Conservation (phyloP, 2,329 filamentous ascomycete species). For the Lasiodiplodia gonubiensis region DNA sequence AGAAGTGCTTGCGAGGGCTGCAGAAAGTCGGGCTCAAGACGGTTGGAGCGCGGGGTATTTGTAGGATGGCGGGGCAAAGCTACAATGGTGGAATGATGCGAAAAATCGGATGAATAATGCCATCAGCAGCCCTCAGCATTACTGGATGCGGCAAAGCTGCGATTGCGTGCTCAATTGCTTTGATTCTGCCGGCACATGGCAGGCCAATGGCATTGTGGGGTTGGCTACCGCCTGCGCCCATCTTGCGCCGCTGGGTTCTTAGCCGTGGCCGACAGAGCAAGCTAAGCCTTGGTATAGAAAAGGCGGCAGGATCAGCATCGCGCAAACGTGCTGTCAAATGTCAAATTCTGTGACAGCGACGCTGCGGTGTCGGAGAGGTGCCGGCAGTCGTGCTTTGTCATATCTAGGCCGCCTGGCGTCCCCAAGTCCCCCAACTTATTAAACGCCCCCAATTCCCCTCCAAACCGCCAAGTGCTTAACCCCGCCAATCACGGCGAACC, state of each 20-base stretch:
- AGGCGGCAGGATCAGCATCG: conserved; percentile 21
- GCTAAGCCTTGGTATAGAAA: conserved; percentile 20
- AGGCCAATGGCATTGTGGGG: not conserved
- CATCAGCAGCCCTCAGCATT: conserved; percentile 8
- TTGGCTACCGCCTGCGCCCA: conserved; percentile 5
- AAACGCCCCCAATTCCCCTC: conserved; percentile 1
- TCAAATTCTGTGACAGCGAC: conserved; percentile 11
- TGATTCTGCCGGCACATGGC: not conserved
- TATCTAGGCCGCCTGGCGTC: not conserved
- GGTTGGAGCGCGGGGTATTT: conserved; percentile 24
- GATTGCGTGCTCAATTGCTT: conserved; percentile 18
- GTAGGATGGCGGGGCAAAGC: conserved; percentile 18
- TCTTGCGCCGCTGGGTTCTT: not conserved
- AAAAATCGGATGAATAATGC: conserved; percentile 28
- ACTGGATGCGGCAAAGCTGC: conserved; percentile 16
- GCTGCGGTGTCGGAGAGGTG: not conserved
- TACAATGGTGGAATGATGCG: conserved; percentile 23
- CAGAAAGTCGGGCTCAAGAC: not conserved
- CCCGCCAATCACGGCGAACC: not conserved
- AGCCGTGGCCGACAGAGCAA: no score
- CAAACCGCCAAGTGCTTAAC: not conserved
- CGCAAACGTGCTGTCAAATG: conserved; percentile 9
- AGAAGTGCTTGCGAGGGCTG: not conserved
- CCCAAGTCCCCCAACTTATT: not conserved
- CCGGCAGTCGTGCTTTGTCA: not conserved